Base-by-base conservation (phyloP, 2,329 filamentous ascomycete species). In the Colletotrichum echinochloae region DNA sequence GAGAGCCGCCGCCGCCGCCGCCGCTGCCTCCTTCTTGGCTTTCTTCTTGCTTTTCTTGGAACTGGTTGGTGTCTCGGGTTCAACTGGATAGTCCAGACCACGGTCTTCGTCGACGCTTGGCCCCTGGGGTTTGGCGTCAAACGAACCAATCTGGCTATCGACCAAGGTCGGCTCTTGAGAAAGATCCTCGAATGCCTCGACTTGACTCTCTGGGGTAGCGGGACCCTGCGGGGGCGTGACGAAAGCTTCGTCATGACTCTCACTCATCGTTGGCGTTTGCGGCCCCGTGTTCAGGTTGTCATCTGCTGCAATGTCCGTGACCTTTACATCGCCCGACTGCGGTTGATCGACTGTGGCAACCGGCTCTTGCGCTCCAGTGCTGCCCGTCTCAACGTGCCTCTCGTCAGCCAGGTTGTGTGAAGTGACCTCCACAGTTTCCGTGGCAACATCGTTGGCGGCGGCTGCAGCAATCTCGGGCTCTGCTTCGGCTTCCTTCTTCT, bases 11-110 rank as follows among this genome's bases (percentile, higher is more conserved):
- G 60, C 65, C 1, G 66, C 49, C 0, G 52, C 63, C 12, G 61
- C 55, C 20, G 68, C 64, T 3, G 68, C 65, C n/a, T 55, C 65
- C 48, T 70, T 71, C 49, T 71, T 79, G 14, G 46, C 65, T 39
- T 65, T 71, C 41, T 77, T 78, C 75, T 79, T 79, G 60, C 72
- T 75, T 61, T 78, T 78, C 75, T 79, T 78, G 28, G 71, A 69
- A 12, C 71, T 56, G 30, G 66, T 51, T 9, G 64, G 28, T 33
- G 74, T 72, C 41, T 73, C 68, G n/a, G 56, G 54, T 14, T 72
- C 56, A 6, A 33, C 62, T 9, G 65, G 46, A 23, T 49, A 63
- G 11, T 55, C 49, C 39, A 44, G 35, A 30, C 56, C 28, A 67
- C 63, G 41, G 16, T 44, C 59, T 44, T 73, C 62, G 18, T 55